Conservation (phyloP, 352 stramenopile genomes). For the Aphanomyces cochlioides region DNA sequence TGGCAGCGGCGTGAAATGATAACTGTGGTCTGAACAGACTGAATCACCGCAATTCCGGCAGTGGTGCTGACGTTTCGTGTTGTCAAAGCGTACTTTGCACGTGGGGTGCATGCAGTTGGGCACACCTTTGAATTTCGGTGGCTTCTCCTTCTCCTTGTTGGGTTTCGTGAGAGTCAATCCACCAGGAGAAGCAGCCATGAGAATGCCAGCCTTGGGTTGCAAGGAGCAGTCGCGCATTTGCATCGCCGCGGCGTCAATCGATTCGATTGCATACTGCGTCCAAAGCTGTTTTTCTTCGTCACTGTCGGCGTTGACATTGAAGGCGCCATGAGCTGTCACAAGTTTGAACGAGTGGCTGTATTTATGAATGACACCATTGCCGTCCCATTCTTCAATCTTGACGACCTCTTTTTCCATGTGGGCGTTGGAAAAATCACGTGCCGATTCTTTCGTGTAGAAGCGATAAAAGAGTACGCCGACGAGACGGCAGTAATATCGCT, state of each 20-base stretch:
- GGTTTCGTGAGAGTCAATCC: conserved; percentile 47
- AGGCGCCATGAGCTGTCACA: conserved; percentile 66
- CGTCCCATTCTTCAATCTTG: conserved; percentile 81
- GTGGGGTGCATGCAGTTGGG: conserved; percentile 54
- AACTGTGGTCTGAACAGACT: conserved; percentile 78
- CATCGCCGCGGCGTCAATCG: conserved; percentile 60
- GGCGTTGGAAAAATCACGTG: conserved; percentile 59
- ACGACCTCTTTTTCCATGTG: conserved; percentile 64
- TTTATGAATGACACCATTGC: conserved; percentile 71
- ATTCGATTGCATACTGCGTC: conserved; percentile 45
- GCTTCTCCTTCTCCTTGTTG: conserved; percentile 49
- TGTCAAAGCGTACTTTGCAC: conserved; percentile 70
- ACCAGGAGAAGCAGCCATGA: conserved; percentile 51
- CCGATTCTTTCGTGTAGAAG: conserved; percentile 44
- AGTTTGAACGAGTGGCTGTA: conserved; percentile 85
- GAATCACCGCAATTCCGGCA: conserved; percentile 77
- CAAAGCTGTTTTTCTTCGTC: conserved; percentile 75
- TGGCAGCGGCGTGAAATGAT: conserved; percentile 55
- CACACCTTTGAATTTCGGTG: conserved; percentile 71
- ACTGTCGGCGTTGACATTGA: conserved; percentile 73
- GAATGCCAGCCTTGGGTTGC: conserved; percentile 7
- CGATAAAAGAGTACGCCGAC: conserved; percentile 77
- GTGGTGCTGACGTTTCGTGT: conserved; percentile 75
- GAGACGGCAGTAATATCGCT: conserved; percentile 75
- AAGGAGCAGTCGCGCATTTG: conserved; percentile 25